These are phyloP conservation scores for Mycena kentingensis DNA, from an alignment of 768 basidiomycete species.

Conservation along the genomic window DNA sequence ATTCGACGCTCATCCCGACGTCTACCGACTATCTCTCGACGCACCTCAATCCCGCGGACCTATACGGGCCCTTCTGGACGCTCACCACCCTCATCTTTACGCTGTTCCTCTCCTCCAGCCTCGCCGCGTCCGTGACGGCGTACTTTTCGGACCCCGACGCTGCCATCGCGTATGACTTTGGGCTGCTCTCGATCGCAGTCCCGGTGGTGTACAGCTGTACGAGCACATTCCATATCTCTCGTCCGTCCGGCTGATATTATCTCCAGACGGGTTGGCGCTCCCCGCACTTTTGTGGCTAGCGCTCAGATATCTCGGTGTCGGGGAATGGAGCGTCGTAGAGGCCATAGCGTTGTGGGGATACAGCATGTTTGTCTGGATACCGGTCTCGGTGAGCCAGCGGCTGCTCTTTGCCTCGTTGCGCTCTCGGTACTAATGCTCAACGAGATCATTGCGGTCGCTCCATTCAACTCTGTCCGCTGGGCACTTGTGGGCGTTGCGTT, in stretches of 20 bases:
- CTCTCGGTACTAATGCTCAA: not conserved
- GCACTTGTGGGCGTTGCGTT: constrained; percentile 72
- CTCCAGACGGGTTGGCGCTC: constrained; percentile 79
- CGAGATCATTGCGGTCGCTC: constrained; percentile 84
- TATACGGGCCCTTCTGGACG: constrained; percentile 97
- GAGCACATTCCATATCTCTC: no score
- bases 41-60: constrained; percentile 69
- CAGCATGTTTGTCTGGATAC: constrained; percentile 84
- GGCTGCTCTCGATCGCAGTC: constrained; percentile 78
- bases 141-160: constrained; percentile 69
- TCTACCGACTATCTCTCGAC: constrained; percentile 59
- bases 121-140: constrained; percentile 84
- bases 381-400: constrained; percentile 64
- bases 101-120: constrained; percentile 90
- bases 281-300: constrained; percentile 85
- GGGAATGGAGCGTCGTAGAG: constrained; percentile 88
- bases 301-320: constrained; percentile 82
- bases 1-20: constrained; percentile 75
- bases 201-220: constrained; percentile 85
- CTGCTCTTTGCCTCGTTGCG: not conserved
- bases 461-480: constrained; percentile 83
- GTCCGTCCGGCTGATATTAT: no score
- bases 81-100: constrained; percentile 92
- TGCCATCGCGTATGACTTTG: constrained; percentile 82
- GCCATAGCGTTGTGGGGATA: constrained; percentile 83